Base-by-base conservation (phyloP, 345 rosid species). In the Hypericum perforatum region DNA sequence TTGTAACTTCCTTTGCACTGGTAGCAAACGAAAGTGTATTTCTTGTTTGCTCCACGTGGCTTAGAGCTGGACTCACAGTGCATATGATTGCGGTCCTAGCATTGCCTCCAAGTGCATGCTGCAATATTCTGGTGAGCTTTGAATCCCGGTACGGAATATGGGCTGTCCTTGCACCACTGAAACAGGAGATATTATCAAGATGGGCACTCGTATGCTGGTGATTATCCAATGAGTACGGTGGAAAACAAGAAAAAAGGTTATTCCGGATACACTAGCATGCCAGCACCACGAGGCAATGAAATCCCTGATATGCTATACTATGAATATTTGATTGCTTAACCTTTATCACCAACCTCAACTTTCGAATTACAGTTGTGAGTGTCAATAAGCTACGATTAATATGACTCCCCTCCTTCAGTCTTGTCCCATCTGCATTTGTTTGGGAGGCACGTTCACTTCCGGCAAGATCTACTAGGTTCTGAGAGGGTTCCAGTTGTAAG, bases 401-500 rank as follows among this genome's bases (percentile, higher is more conserved):
- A 66, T 91, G 98, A 65, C 86, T 81, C 14, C 96, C 96, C 78
- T 91, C 98, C 76, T 91, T 91, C 62, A 86, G 70, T 68, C 96
- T 78, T 49, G 69, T 61, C 41, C 96, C 96, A 75, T 72, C 84
- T 8, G 94, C 81, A 52, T 84, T 82, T 65, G 98, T 91, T 71
- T 84, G 94, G 59, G 80, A 75, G 49, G 77, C 87, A 57, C 96
- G 96, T 63, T 90, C 97, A 62, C 97, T 90, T 65, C 97, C 98
- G 66, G 98, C 98, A 53, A 91, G 96, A 73, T 91, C 98, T 62
- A 91, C 98, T 45, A 91, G 89, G 74, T 91, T 90, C 98, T 89
- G 81, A 66, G 52, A 11, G 54, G 57, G 38, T 63, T 71, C 42
- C 12, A 48, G 49, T 44, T 6, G 32, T 16, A 56, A 45, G 16